A percentile compares a stretch with the other conserved stretches of the same genome.
phyloP scores from a whole-genome alignment of 805 yeast genomes.

The Cyberlindnera veronae region DNA sequence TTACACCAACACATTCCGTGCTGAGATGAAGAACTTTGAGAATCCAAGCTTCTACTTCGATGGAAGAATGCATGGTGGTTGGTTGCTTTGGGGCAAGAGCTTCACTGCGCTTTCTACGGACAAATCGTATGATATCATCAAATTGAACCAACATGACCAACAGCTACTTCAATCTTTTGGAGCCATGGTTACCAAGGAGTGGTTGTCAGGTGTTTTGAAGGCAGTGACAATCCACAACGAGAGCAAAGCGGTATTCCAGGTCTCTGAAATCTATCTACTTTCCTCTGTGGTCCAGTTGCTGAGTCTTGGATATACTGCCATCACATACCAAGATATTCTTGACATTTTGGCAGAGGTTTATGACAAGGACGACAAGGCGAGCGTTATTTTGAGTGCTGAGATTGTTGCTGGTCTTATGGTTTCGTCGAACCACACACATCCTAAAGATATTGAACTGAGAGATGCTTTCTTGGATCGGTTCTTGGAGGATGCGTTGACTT shows the following conservation, averaged over 20 bases:
- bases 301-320: slow-evolving; percentile 39
- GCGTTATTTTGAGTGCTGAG: slow-evolving; percentile 75
- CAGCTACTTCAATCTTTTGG: slow-evolving; percentile 43
- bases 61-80: slow-evolving; percentile 54
- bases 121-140: slow-evolving; percentile 27
- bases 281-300: slow-evolving; percentile 47
- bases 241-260: slow-evolving; percentile 60
- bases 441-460: slow-evolving; percentile 33
- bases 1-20: slow-evolving; percentile 40
- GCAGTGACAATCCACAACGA: slow-evolving; percentile 67
- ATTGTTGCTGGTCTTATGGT: slow-evolving; percentile 59
- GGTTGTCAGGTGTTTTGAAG: slow-evolving; percentile 52
- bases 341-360: slow-evolving; percentile 48
- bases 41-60: slow-evolving; percentile 56
- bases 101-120: slow-evolving; percentile 40
- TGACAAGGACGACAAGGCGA: slow-evolving; percentile 63
- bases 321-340: slow-evolving; percentile 51
- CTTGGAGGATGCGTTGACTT: slow-evolving; percentile 43
- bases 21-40: slow-evolving; percentile 48
- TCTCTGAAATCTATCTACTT: slow-evolving; percentile 57
- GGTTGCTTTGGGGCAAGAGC: slow-evolving; percentile 70
- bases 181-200: slow-evolving; percentile 43
- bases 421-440: slow-evolving; percentile 41
- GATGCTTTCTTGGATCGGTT: slow-evolving; percentile 46
- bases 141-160: slow-evolving; percentile 41